A percentile compares a stretch with the other conserved stretches of the same genome.
Evolutionary conservation across 306 rosid genomes (phyloP).

Genomic region (Cicer judaicum): DNA sequence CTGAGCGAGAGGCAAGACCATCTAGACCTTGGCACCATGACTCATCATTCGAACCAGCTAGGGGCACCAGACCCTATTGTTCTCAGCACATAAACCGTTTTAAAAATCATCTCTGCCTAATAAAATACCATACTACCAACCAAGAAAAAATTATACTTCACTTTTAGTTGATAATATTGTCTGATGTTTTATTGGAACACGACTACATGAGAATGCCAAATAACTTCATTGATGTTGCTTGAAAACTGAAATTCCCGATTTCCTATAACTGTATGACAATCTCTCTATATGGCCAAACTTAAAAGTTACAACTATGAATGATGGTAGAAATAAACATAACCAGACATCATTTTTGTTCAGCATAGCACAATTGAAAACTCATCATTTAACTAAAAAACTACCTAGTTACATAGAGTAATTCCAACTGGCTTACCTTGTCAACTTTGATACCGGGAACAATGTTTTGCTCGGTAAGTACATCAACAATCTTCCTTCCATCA

Average conservation of each 20-base stretch:
- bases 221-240: too few relatives aligned
- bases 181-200: too few relatives aligned
- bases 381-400: neutral
- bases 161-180: too few relatives aligned
- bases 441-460: constrained; percentile 86
- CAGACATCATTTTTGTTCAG: neutral
- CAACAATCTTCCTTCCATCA: constrained; percentile 79
- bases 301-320: too few relatives aligned
- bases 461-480: constrained; percentile 66
- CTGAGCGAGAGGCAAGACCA: constrained; percentile 85
- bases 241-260: too few relatives aligned
- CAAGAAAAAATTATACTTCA: too few relatives aligned
- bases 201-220: too few relatives aligned
- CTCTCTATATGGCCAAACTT: too few relatives aligned
- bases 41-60: constrained; percentile 78
- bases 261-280: too few relatives aligned
- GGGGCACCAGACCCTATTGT: constrained; percentile 70
- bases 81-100: constrained; percentile 4
- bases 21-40: constrained; percentile 98
- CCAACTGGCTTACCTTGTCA: constrained; percentile 64
- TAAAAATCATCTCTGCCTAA: too few relatives aligned
- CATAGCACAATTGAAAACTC: neutral
- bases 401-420: neutral
- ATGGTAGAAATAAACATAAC: too few relatives aligned
- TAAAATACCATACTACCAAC: too few relatives aligned